Evolutionary conservation across 148 eudicot genomes (phyloP).

Genomic region (Polygonum aviculare): DNA sequence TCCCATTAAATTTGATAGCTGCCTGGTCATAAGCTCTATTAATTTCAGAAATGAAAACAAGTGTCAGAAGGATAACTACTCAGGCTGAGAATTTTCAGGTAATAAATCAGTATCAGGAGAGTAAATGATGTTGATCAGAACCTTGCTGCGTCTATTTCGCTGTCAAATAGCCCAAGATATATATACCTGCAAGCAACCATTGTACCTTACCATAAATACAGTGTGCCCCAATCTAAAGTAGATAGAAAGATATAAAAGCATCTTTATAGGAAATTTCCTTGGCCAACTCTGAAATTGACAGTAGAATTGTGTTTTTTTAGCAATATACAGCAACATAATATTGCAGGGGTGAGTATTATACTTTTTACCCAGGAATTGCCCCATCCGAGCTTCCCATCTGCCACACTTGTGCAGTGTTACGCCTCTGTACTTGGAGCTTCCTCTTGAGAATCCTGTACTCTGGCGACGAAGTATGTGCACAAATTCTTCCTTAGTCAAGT

Average conservation of each 20-base stretch:
- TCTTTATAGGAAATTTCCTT: background rate
- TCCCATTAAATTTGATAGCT: constrained; percentile 58
- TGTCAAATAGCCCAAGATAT: constrained; percentile 82
- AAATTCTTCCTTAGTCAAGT: constrained; percentile 69
- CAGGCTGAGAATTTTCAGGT: constrained; percentile 10
- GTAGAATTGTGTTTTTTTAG: background rate
- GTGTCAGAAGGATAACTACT: constrained; percentile 9
- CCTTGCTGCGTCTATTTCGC: constrained; percentile 84
- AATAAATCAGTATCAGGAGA: constrained; percentile 9
- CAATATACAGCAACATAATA: background rate
- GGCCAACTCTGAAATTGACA: background rate
- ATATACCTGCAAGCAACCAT: constrained; percentile 75
- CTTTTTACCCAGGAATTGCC: constrained; percentile 85
- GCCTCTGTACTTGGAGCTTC: constrained; percentile 80
- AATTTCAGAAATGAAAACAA: constrained; percentile 12
- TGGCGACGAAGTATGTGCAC: constrained; percentile 86
- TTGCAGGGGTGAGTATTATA: constrained; percentile 11
- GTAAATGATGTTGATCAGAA: constrained; percentile 20
- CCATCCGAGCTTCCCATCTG: constrained; percentile 90
- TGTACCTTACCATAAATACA: constrained; percentile 35
- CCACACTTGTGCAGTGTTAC: constrained; percentile 82
- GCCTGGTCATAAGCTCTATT: constrained; percentile 79
- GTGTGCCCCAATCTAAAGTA: constrained; percentile 10
- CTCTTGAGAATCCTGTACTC: constrained; percentile 69
- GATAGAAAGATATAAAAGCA: background rate